Percentiles rank a stretch among this genome's conserved stretches.
Evolutionary conservation across 441 rosid species (phyloP).

Genomic region (Gossypium gossypioides): DNA sequence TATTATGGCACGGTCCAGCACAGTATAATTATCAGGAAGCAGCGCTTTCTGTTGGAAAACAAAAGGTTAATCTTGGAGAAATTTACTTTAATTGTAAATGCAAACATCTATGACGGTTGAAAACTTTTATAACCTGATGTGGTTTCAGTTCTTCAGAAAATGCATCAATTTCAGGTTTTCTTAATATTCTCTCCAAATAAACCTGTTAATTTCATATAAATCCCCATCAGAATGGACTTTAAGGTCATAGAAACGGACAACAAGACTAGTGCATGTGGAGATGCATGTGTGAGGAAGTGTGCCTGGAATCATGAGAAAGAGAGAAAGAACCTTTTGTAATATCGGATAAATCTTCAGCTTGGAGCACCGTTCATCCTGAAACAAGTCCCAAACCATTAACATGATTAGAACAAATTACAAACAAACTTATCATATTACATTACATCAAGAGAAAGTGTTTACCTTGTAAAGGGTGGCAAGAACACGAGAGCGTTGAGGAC

Average conservation of each 20-base stretch:
- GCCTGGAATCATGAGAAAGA: background rate
- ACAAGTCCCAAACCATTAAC: conserved; percentile 19
- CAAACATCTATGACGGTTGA: conserved; percentile 7
- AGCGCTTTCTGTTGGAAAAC: conserved; percentile 68
- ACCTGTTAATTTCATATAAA: conserved; percentile 42
- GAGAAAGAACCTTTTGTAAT: conserved; percentile 61
- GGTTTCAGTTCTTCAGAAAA: conserved; percentile 89
- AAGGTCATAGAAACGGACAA: background rate
- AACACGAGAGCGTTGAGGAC: conserved; percentile 98
- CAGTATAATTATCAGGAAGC: conserved; percentile 89
- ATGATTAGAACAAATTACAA: conserved; percentile 8
- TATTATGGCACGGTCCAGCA: conserved; percentile 95
- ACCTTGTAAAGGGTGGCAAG: conserved; percentile 95
- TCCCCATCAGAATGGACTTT: background rate
- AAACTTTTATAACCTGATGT: conserved; percentile 57
- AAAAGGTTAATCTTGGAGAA: conserved; percentile 7
- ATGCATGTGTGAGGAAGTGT: background rate
- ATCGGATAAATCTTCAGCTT: conserved; percentile 88
- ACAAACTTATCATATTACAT: background rate
- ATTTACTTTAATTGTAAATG: background rate
- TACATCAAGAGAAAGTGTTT: conserved; percentile 11
- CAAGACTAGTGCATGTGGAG: background rate
- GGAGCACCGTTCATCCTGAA: conserved; percentile 94
- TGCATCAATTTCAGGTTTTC: conserved; percentile 91
- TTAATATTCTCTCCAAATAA: conserved; percentile 85